Base-by-base conservation (phyloP, 2,329 filamentous ascomycete genomes). In the Alternaria ventricosa region DNA sequence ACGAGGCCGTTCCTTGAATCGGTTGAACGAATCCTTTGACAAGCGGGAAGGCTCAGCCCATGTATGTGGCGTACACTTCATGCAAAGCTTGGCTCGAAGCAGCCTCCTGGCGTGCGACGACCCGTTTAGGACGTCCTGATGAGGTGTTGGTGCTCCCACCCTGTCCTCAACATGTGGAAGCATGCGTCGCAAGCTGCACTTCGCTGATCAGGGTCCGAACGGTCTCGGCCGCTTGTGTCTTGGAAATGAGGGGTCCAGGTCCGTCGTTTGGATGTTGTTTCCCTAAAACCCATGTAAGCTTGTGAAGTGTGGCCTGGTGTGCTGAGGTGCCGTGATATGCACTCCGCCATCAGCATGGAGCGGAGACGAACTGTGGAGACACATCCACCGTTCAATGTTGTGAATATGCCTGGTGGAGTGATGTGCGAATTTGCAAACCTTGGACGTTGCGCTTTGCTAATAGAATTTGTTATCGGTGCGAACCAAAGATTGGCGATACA, bases 191-290 rank as follows among this genome's bases (percentile, higher is more conserved):
- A 25, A 55, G 46, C 64, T 57, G 64, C 57, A 50, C 45, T 23
- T 47, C 47, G 66, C 54, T 57, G 64, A 70, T 67, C 66, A 69
- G 66, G 66, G 66, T 70, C 66, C 44, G 45, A 56, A 60, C 20
- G 47, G 56, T 59, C 57, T 65, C 51, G 58, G 50, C 66, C 57
- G 51, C 54, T 28, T 55, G 49, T 51, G 43, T 55, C 49, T 60
- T 61, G 61, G 56, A 49, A 60, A 60, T 23, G 66, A 65, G 64
- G 66, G 66, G 66, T 65, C 64, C 64, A 67, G 45, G 36, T 57
- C 53, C 51, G 15, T 57, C 54, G 53, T 47, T 51, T 61, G 61
- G 47, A 54, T 55, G 55, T 57, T n/a, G n/a, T 46, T 47, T 45
- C 20, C 30, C 49, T 36, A 50, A 33, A 46, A 50, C 20, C 44